Evolutionary conservation across 495 filamentous ascomycete species (phyloP), one percentile per base, ranked within the genome.

Genomic region (Cenococcum geophilum): DNA sequence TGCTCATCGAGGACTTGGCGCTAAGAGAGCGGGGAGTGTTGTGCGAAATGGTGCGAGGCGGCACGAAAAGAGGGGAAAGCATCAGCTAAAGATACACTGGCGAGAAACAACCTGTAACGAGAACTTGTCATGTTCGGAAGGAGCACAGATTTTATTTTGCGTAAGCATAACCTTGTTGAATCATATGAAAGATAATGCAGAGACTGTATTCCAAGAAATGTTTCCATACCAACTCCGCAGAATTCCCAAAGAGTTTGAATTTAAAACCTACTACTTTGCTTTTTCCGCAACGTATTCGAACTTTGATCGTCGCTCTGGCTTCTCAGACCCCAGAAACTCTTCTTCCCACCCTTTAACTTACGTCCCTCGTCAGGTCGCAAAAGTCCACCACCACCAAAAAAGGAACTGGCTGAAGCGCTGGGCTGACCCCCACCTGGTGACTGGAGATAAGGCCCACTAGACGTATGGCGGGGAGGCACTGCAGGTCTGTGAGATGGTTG

Each of bases 271-370:
- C 69, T 71, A 49, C 69, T 71, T 58, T 62, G 57, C 52, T 71
- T 71, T 57, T 71, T 71, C 11, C 40, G 18, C 34, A 69, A 48
- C 1, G 54, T 65, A 40, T 53, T 66, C 20, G 57, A 6, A 16
- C 36, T 63, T 18, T 40, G 21, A 10, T 54, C 9, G 5, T 66
- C 63, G 20, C 66, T 67, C n/a, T 47, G 47, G 36, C 56, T 65
- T 59, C 73, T 69, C 59, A 75, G 57, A 4, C 69, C 70, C 66
- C 70, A 75, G 52, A 75, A 74, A 53, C 71, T 73, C 66, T 69
- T 74, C 66, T 75, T 75, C 59, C 60, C 55, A 60, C 54, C 67
- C 60, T 60, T 60, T 35, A 27, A 45, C 47, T 23, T 47, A 16
- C 62, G 55, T 2, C 20, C 57, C 8, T 52, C 25, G 10, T 57